phyloP scores from a whole-genome alignment of 2,329 filamentous ascomycete species.

The Diaporthe helianthi region DNA sequence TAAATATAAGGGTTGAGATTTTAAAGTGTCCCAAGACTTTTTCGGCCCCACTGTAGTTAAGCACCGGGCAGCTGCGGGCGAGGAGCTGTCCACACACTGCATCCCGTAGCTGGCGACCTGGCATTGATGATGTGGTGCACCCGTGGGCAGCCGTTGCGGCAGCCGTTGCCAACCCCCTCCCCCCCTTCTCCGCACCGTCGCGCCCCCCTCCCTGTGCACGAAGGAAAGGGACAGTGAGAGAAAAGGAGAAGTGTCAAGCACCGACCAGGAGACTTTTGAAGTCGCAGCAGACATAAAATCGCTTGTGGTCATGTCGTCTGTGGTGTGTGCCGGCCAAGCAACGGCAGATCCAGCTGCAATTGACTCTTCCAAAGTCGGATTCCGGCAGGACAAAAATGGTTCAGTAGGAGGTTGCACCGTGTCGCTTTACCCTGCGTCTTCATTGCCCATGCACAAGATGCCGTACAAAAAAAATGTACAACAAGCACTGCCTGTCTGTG shows the following conservation, averaged over 20 bases:
- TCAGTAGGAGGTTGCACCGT: not conserved
- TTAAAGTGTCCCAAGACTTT: too few relatives aligned
- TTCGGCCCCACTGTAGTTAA: too few relatives aligned
- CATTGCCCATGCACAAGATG: not conserved
- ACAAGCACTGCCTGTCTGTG: too few relatives aligned
- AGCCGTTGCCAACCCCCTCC: not conserved
- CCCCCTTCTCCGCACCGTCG: not conserved
- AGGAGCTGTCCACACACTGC: conserved; percentile 14
- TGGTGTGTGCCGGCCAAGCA: not conserved
- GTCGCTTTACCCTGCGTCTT: not conserved
- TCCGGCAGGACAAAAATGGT: not conserved
- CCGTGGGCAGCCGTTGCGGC: conserved; percentile 1
- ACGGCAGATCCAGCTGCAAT: not conserved
- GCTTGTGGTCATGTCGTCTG: not conserved
- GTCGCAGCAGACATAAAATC: conserved; percentile 1
- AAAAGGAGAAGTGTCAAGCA: conserved; percentile 19
- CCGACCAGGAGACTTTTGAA: not conserved
- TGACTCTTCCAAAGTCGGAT: not conserved
- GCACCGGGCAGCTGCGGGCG: too few relatives aligned
- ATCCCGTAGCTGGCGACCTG: conserved; percentile 14
- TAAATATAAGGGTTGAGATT: too few relatives aligned
- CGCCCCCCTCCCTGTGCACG: too few relatives aligned
- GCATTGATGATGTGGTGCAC: conserved; percentile 16
- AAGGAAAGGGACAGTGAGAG: too few relatives aligned
- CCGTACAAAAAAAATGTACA: not conserved